Conservation (phyloP, 176 grass and related monocot species). For the Leersia perrieri region DNA sequence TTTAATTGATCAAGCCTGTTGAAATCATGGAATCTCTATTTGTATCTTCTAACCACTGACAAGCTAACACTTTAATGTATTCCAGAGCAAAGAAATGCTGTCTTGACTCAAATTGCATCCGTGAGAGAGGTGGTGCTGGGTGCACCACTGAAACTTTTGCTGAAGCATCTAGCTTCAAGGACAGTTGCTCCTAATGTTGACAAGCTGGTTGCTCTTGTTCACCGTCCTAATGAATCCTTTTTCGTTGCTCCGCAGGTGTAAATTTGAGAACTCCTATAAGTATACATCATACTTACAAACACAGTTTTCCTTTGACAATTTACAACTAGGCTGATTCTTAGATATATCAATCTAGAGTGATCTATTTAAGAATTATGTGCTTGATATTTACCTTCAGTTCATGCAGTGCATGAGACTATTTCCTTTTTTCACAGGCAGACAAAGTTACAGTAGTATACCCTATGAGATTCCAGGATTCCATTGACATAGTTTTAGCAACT, state of each 20-base stretch:
- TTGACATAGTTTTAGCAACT: constrained; percentile 92
- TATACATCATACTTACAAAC: background rate
- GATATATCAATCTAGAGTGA: background rate
- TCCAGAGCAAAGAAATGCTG: constrained; percentile 83
- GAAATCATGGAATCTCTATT: constrained; percentile 8
- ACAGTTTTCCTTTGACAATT: background rate
- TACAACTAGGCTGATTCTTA: background rate
- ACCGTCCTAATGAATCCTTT: constrained; percentile 93
- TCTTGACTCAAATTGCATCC: constrained; percentile 93
- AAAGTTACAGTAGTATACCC: constrained; percentile 86
- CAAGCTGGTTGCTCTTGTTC: constrained; percentile 90
- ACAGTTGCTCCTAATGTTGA: constrained; percentile 70
- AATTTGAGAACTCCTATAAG: constrained; percentile 3
- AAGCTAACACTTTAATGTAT: constrained; percentile 22
- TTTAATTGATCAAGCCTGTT: background rate
- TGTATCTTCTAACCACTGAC: constrained; percentile 25
- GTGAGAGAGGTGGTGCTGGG: constrained; percentile 93
- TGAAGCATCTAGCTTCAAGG: constrained; percentile 79
- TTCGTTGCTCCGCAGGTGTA: constrained; percentile 88
- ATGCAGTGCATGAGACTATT: background rate
- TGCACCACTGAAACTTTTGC: constrained; percentile 79
- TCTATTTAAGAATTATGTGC: background rate
- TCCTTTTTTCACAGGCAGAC: constrained; percentile 58
- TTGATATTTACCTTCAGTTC: constrained; percentile 4
- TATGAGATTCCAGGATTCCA: constrained; percentile 97